phyloP scores from a whole-genome alignment of 2,329 filamentous ascomycete species.

The Fulvia fulva region DNA sequence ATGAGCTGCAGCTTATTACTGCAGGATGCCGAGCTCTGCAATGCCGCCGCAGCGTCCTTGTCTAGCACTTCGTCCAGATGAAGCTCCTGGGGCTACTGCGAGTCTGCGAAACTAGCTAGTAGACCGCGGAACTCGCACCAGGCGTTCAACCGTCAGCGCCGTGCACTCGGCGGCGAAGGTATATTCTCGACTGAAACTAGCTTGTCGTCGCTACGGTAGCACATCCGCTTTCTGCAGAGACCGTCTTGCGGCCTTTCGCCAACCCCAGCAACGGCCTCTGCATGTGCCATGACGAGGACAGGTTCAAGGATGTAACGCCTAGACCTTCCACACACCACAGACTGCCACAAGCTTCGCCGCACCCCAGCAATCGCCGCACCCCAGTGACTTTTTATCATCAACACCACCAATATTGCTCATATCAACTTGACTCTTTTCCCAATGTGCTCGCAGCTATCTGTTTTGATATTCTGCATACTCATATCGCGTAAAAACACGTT shows the following conservation, averaged over 20 bases:
- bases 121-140: not conserved
- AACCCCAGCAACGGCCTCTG: not conserved
- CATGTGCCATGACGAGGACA: not conserved
- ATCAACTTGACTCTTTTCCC: too few species aligned
- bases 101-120: too few species aligned
- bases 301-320: not conserved
- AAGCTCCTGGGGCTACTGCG: not conserved
- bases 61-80: not conserved
- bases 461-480: too few species aligned
- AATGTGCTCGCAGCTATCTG: too few species aligned
- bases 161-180: not conserved
- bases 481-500: too few species aligned
- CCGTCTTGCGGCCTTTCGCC: not conserved
- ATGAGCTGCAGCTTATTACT: not conserved
- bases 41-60: not conserved
- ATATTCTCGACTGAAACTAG: not conserved
- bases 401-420: too few species aligned
- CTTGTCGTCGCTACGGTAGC: not conserved
- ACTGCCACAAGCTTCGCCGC: too few species aligned
- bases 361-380: too few species aligned
- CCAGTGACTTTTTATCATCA: too few species aligned
- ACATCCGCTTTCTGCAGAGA: not conserved
- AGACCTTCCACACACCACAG: too few species aligned
- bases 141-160: not conserved
- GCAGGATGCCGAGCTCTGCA: not conserved